Base-by-base conservation (phyloP, 2,329 filamentous ascomycete species). In the Ustulina deusta region DNA sequence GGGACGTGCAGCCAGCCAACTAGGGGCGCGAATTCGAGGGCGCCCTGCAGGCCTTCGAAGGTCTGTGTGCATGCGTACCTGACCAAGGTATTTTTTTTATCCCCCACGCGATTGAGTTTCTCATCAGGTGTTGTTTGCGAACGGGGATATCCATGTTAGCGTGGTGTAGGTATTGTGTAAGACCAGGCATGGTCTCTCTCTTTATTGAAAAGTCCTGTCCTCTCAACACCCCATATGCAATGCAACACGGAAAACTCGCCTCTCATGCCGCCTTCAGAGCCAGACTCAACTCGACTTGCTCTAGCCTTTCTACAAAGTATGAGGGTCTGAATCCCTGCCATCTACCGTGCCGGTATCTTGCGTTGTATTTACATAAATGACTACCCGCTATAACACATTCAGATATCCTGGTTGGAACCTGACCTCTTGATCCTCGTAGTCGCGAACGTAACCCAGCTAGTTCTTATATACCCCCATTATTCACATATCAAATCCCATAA, bases 1-100 rank as follows among this genome's bases (percentile, higher is more conserved):
- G 49, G 29, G 65, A 67, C 60, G 36, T 67, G 49, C 60, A 63
- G 46, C 46, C 20, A 60, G 38, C 55, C 57, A 61, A 65, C 49
- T n/a, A 46, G 62, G 34, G 22, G n/a, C 25, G 34, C 52, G 34
- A 40, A 56, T 29, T 27, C 54, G 48, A 38, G 17, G 13, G 5
- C 48, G 13, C 61, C 20, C 56, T 65, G 51, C 32, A 68, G 56
- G 61, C 15, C 65, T 57, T 55, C 32, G 46, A 36, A 36, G 34
- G 56, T 22, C 42, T 40, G 44, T 27, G 46, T 49, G 22, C 29
- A 13, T 36, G 34, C 34, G 6, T 17, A 29, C 17, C n/a, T 22
- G 20, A 29, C 13, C 22, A 27, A 20, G 27, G n/a, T 42, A 29
- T 29, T 36, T 6, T 29, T 6, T 9, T 15, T n/a, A 25, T 56